Base-by-base conservation (phyloP, 306 rosid species). In the Nissolia schottii region DNA sequence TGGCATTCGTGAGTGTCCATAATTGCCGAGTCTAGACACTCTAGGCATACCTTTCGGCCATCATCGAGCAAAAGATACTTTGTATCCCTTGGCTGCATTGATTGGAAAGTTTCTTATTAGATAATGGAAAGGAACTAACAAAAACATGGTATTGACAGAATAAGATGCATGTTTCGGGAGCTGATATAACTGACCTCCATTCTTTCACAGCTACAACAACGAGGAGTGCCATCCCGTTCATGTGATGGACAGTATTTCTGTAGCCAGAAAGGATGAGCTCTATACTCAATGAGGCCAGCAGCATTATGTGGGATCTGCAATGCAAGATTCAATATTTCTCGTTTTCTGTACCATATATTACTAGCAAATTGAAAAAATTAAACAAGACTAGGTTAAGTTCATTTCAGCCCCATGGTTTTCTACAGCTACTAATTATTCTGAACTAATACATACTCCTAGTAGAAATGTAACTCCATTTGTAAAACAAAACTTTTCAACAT, bases 171-270 rank as follows among this genome's bases (percentile, higher is more conserved):
- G 64, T 13, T 58, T 15, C 64, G 61, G 45, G 48, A 71, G 64
- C 69, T 4, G 67, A 24, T 53, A 54, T 46, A 72, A 81, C 89
- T 70, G 32, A 94, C 99, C 96, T 95, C 97, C 99, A 95, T 91
- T 91, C 97, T 88, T 86, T 95, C 99, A 18, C 99, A 95, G 85
- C 99, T 95, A 85, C 99, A 91, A 73, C 99, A 95, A 64, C 97
- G 89, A 70, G 96, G 96, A 71, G 99, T 95, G 61, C 90, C 83
- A 62, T 95, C 97, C 4, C 85, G 88, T 70, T 95, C 99, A 72
- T 95, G 99, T 14, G 93, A 82, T 68, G 99, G 99, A 67, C 99
- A 95, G 63, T 91, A 95, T 56, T 91, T 92, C 56, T 91, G 99
- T 32, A 46, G 62, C 97, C 97, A 95, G 88, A 95, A 91, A 65